Percentiles rank a stretch among this genome's conserved stretches.
Conservation (phyloP, 495 filamentous ascomycete genomes). For the Amniculicola lignicola region DNA sequence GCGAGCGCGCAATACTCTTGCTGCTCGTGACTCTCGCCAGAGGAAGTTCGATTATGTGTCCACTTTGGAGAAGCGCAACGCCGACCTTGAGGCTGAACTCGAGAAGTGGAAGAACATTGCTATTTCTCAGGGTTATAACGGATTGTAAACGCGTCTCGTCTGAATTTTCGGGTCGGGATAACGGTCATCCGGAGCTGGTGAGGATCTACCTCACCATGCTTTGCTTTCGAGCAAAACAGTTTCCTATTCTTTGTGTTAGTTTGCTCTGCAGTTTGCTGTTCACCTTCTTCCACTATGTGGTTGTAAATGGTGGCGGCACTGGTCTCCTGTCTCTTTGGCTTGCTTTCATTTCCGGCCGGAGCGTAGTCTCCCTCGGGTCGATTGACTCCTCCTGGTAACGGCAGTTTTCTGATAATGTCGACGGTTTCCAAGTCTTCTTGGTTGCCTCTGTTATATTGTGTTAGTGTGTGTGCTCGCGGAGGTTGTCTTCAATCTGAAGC, state of each 20-base stretch:
- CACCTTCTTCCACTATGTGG: slow-evolving; percentile 1
- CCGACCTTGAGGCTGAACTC: slow-evolving; percentile 50
- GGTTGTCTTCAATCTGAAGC: too few species aligned
- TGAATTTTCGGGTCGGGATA: slow-evolving; percentile 7
- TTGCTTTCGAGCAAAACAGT: slow-evolving; percentile 6
- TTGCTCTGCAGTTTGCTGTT: not conserved
- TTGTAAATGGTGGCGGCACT: not conserved
- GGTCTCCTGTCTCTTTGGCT: slow-evolving; percentile 10
- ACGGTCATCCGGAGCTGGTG: slow-evolving; percentile 29
- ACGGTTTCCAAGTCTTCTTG: too few species aligned
- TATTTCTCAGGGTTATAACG: slow-evolving; percentile 21
- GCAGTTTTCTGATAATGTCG: not conserved
- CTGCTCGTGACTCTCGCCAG: slow-evolving; percentile 89
- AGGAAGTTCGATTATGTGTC: slow-evolving; percentile 71
- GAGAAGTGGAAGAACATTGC: slow-evolving; percentile 48
- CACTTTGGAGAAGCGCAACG: slow-evolving; percentile 56
- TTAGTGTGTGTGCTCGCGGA: too few species aligned
- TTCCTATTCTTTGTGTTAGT: slow-evolving; percentile 26
- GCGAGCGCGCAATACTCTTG: slow-evolving; percentile 91
- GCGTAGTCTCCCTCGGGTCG: slow-evolving; percentile 38
- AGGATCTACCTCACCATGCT: slow-evolving; percentile 15
- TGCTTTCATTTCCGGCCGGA: slow-evolving; percentile 33
- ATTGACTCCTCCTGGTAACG: slow-evolving; percentile 37
- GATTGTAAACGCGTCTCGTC: slow-evolving; percentile 8
- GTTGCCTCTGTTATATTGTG: too few species aligned